Base-by-base conservation (phyloP, 2,329 filamentous ascomycete species). In the Penicillium concentricum region DNA sequence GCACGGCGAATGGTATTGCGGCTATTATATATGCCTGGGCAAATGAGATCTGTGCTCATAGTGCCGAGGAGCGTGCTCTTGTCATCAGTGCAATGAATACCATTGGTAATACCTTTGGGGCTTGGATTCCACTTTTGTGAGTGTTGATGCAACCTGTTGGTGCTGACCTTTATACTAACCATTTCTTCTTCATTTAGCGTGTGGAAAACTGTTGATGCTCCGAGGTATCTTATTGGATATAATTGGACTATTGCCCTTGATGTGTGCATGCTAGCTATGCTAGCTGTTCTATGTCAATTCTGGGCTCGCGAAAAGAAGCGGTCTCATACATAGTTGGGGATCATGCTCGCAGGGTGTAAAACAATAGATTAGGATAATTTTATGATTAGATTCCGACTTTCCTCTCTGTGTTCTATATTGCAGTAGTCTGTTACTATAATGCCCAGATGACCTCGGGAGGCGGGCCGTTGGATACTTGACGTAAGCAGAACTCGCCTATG, bases 41-140 rank as follows among this genome's bases (percentile, higher is more conserved):
- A 24, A 66, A 66, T 45, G 64, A 66, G 44, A 63, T 67, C 13
- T 66, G 64, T 65, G 42, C 73, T 51, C 26, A 74, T 68, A 73
- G 73, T 69, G 67, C 64, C 0, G 64, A 67, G 55, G 64, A 67
- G 44, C 57, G 64, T 22, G 64, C 64, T 7, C 39, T 66, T 26
- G 64, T 66, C 10, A 64, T 66, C 35, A 65, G 64, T 58, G 57
- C 64, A 0, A 64, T 65, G 62, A 67, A 67, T 35, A 75, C 73
- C 0, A 54, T 76, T 18, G 72, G 73, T 1, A 68, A 69, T 62
- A 64, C 67, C 1, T 69, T 69, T 58, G 67, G 67, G 26, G 61
- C 67, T 42, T 70, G 67, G 66, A 54, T 68, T 37, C 67, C 66
- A 16, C 57, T 67, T 37, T 67, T 66, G 63, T 65, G 49, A 57